Evolutionary conservation across 2,329 filamentous ascomycete genomes (phyloP).

Genomic region (Fonsecaea nubica): DNA sequence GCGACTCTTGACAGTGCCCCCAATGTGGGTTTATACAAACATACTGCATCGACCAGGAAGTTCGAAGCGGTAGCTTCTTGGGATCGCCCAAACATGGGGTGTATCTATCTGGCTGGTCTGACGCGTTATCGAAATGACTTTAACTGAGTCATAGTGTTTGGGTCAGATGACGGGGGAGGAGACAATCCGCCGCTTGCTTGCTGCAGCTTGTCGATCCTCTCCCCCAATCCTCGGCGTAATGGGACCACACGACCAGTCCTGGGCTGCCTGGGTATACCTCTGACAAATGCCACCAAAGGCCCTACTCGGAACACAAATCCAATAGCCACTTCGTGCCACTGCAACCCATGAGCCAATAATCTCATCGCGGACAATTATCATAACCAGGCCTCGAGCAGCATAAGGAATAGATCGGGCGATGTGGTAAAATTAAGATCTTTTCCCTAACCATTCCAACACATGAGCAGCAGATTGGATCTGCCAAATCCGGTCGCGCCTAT

Average conservation of each 20-base stretch:
- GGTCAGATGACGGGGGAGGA: conserved; percentile 4
- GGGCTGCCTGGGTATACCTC: not conserved
- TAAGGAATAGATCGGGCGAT: conserved; percentile 5
- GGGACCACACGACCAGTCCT: not conserved
- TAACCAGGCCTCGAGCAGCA: conserved; percentile 9
- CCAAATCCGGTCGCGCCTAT: conserved; percentile 13
- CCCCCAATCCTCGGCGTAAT: not conserved
- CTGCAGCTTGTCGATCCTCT: conserved; percentile 6
- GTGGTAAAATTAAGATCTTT: conserved; percentile 11
- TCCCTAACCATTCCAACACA: not conserved
- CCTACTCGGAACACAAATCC: conserved; percentile 5
- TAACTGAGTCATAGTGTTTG: not conserved
- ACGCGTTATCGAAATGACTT: not conserved
- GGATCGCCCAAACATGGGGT: not conserved
- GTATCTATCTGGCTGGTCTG: not conserved
- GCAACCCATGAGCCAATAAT: not conserved
- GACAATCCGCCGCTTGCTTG: not conserved
- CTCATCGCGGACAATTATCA: conserved; percentile 18
- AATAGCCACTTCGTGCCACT: not conserved
- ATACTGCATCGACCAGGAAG: not conserved
- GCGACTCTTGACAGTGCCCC: not conserved
- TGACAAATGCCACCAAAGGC: not conserved
- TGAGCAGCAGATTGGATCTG: conserved; percentile 26
- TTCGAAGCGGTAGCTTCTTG: not conserved
- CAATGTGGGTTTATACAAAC: not conserved